Evolutionary conservation across 768 basidiomycete species (phyloP).

Genomic region (Boletus bicolor): DNA sequence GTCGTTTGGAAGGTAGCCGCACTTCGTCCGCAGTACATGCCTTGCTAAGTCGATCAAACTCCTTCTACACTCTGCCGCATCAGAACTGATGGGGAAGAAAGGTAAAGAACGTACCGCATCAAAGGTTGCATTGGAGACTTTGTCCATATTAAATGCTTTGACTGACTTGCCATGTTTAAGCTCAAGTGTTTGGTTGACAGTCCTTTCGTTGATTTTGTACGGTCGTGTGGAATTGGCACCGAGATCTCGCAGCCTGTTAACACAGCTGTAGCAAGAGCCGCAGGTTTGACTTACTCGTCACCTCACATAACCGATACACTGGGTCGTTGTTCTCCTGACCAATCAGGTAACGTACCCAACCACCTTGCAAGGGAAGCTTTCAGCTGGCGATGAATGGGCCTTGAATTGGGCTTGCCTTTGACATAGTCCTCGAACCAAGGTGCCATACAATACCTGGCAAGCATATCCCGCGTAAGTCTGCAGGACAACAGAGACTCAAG

Average conservation of each 20-base stretch:
- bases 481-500: constrained; percentile 59
- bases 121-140: constrained; percentile 75
- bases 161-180: constrained; percentile 74
- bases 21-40: constrained; percentile 49
- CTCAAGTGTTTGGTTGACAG: constrained; percentile 63
- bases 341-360: constrained; percentile 84
- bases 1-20: constrained; percentile 63
- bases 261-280: not conserved
- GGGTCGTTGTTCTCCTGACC: constrained; percentile 54
- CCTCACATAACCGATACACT: constrained; percentile 81
- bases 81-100: constrained; percentile 4
- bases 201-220: constrained; percentile 67
- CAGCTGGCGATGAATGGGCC: not conserved
- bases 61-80: constrained; percentile 47
- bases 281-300: constrained; percentile 56
- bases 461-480: constrained; percentile 61
- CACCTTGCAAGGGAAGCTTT: constrained; percentile 43
- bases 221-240: constrained; percentile 53
- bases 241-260: constrained; percentile 41
- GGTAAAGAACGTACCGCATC: constrained; percentile 46
- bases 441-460: constrained; percentile 68
- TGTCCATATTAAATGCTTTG: constrained; percentile 72
- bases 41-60: constrained; percentile 60
- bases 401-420: constrained; percentile 49
- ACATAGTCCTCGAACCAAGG: constrained; percentile 88